These are phyloP conservation scores for Alloteropsis semialata DNA, from an alignment of 176 grass and related monocot genomes.

Conservation along the genomic window DNA sequence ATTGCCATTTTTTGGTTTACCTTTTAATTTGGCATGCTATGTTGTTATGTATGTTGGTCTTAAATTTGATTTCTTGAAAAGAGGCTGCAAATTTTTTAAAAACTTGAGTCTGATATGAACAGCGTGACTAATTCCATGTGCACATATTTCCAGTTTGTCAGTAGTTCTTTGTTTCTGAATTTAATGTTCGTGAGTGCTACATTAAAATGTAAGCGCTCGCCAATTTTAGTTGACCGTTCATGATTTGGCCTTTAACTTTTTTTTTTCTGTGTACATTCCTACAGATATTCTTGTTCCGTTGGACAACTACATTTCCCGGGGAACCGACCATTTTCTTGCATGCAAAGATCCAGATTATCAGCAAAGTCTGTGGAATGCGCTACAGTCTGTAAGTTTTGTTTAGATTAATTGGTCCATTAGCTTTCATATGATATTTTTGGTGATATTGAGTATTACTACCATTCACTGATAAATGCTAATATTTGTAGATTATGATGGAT, in stretches of 20 bases:
- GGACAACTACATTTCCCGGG: constrained; percentile 84
- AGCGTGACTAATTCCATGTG: neutral
- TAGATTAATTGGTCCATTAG: neutral
- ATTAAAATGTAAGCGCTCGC: neutral
- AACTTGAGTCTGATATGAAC: neutral
- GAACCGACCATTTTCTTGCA: constrained; percentile 70
- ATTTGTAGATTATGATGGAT: constrained; percentile 71
- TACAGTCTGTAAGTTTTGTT: constrained; percentile 57
- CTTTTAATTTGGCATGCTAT: neutral
- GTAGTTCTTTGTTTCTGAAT: neutral
- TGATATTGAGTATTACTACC: neutral
- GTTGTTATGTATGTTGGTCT: neutral
- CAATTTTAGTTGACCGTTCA: neutral
- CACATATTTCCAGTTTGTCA: neutral
- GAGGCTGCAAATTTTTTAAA: neutral
- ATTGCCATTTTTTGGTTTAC: neutral
- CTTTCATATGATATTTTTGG: neutral
- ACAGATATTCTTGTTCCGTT: constrained; percentile 90
- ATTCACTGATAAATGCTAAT: constrained; percentile 15
- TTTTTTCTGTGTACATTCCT: neutral
- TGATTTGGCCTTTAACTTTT: constrained; percentile 7
- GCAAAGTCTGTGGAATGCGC: constrained; percentile 77
- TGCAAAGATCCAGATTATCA: constrained; percentile 90
- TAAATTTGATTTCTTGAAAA: neutral
- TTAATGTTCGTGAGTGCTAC: neutral